These are phyloP conservation scores for Termitomyces sp. DNA, from an alignment of 1,284 basidiomycete genomes.

Conservation along the genomic window DNA sequence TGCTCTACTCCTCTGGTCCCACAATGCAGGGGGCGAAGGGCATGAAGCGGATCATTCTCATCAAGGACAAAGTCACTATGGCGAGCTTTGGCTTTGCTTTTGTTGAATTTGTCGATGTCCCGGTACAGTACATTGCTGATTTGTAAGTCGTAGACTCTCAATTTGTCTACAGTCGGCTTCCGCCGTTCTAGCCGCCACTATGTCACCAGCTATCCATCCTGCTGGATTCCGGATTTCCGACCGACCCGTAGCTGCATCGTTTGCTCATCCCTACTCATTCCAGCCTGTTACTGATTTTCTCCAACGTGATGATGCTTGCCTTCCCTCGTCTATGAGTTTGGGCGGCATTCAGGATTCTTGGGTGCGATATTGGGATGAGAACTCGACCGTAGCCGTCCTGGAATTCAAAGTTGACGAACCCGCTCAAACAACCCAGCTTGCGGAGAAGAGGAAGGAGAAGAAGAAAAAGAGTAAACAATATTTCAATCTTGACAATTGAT, in stretches of 20 bases:
- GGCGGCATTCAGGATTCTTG: conserved; percentile 68
- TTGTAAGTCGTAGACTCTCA: neutral
- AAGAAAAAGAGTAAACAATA: conserved; percentile 44
- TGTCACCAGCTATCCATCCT: conserved; percentile 80
- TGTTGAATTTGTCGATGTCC: conserved; percentile 80
- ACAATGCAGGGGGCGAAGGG: conserved; percentile 73
- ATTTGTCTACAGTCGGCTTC: conserved; percentile 54
- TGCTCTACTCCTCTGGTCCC: conserved; percentile 62
- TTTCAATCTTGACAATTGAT: neutral
- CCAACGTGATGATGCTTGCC: conserved; percentile 67
- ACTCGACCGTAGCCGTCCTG: conserved; percentile 60
- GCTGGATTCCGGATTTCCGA: conserved; percentile 85
- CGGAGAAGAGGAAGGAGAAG: conserved; percentile 63
- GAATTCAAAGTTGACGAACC: conserved; percentile 77
- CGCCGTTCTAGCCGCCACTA: conserved; percentile 69
- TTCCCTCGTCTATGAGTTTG: conserved; percentile 56
- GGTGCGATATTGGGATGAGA: conserved; percentile 83
- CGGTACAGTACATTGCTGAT: conserved; percentile 42
- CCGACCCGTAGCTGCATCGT: conserved; percentile 81
- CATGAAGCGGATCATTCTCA: conserved; percentile 80
- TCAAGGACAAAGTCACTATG: conserved; percentile 81
- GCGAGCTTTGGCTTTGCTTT: conserved; percentile 90
- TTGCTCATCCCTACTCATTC: conserved; percentile 84
- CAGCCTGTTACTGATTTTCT: conserved; percentile 70
- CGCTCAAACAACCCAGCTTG: conserved; percentile 30